Evolutionary conservation across 2,329 filamentous ascomycete genomes (phyloP), one percentile per base, ranked within the genome.

Genomic region (Fusarium beomiforme): DNA sequence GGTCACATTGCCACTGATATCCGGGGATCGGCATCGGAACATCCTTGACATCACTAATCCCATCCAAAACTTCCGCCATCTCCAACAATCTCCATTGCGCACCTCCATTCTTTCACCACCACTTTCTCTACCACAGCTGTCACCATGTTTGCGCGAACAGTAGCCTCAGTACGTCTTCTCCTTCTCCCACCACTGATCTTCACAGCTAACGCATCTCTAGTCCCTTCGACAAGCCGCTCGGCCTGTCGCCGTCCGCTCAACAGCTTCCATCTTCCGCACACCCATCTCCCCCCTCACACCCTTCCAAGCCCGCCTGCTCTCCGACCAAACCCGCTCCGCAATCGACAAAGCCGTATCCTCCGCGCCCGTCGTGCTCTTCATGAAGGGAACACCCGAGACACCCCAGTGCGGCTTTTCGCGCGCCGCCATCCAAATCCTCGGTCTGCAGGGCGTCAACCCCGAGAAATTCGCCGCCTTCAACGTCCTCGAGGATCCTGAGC

Each of bases 401-500:
- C 96, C 96, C 23, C 95, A 98, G 82, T 99, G 96, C 83, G 96
- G 96, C 47, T 99, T 98, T 87, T 98, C 95, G 64, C 90, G 95
- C 76, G 95, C 95, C 59, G 94, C 89, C 80, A 97, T 99, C 80
- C 95, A 98, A 86, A 95, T 99, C 77, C 87, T 99, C 71, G 94
- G 95, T 63, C 83, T 98, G 77, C 95, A 99, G 84, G 96, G 96
- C 71, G 94, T 99, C 69, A 93, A 98, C 83, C 96, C 96, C 19
- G 87, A 88, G 72, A 98, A 98, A 85, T 99, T 99, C 80, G 93
- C 94, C n/a, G 95, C 96, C 11, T 98, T 97, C 83, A 98, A 99
- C 83, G 96, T 99, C 41, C 83, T 99, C 61, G 96, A 98, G 83
- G 95, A 98, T 81, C 83, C 92, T 7, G 95, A 97, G 79, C 83